A percentile compares a stretch with the other conserved stretches of the same genome.
Conservation (phyloP, 164 flowering plant genomes). For the Litsea cubeba region DNA sequence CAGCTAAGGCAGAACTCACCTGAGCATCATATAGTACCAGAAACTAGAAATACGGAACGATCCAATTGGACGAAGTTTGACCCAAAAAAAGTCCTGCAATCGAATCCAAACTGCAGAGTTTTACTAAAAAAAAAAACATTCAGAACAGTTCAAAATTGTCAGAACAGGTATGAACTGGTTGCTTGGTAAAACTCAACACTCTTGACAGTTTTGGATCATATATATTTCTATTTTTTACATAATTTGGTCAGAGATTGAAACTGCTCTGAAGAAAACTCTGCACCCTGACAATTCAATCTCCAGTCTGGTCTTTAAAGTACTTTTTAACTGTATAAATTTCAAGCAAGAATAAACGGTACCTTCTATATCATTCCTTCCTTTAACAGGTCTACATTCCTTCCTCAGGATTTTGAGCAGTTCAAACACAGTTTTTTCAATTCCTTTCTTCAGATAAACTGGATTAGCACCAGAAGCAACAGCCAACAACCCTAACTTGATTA, state of each 20-base stretch:
- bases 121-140: background rate
- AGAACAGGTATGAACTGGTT: background rate
- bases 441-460: constrained; percentile 71
- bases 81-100: background rate
- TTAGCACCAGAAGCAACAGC: constrained; percentile 86
- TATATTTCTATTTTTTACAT: no score
- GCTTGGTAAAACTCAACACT: background rate
- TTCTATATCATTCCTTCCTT: constrained; percentile 63
- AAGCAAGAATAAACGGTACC: constrained; percentile 32
- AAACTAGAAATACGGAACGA: background rate
- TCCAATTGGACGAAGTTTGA: background rate
- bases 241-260: background rate
- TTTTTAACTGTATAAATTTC: background rate
- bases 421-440: constrained; percentile 82
- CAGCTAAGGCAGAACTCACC: no score
- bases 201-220: background rate
- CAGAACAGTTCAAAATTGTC: background rate
- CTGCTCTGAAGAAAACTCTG: background rate
- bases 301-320: background rate
- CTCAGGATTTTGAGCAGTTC: constrained; percentile 62
- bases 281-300: background rate
- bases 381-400: constrained; percentile 49
- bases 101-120: background rate
- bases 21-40: background rate
- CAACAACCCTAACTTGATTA: constrained; percentile 63